Conservation (phyloP, 192 early-diverging fungal genomes). For the Rhizophlyctis rosea region DNA sequence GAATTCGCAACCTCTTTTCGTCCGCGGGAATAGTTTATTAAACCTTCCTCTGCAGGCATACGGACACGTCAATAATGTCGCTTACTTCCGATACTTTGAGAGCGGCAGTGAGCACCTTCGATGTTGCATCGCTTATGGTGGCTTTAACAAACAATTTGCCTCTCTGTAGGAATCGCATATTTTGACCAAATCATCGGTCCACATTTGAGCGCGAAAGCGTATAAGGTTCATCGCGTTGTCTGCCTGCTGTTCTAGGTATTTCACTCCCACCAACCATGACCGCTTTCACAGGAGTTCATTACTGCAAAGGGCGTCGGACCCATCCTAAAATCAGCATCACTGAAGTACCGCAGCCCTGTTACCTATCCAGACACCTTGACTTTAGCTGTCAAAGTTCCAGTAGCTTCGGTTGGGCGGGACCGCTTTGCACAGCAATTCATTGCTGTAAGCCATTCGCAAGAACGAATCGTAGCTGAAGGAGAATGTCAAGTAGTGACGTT, state of each 20-base stretch:
- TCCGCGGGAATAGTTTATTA: neutral
- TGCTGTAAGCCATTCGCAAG: slow-evolving; percentile 41
- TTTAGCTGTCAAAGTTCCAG: slow-evolving; percentile 29
- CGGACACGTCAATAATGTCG: slow-evolving; percentile 47
- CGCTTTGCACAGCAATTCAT: slow-evolving; percentile 33
- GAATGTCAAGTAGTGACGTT: slow-evolving; percentile 32
- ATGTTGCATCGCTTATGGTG: neutral
- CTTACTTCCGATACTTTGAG: slow-evolving; percentile 39
- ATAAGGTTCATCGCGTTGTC: slow-evolving; percentile 27
- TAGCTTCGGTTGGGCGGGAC: slow-evolving; percentile 23
- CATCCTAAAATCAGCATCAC: slow-evolving; percentile 39
- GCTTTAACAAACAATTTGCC: neutral
- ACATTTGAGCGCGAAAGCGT: slow-evolving; percentile 12
- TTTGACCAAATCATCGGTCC: slow-evolving; percentile 42
- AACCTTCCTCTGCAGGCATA: slow-evolving; percentile 16
- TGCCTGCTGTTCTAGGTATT: neutral
- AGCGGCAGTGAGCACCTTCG: slow-evolving; percentile 3
- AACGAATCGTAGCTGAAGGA: slow-evolving; percentile 37
- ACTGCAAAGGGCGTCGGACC: slow-evolving; percentile 28
- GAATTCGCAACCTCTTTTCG: neutral
- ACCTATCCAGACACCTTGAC: slow-evolving; percentile 47
- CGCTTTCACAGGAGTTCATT: slow-evolving; percentile 16
- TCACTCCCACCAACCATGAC: slow-evolving; percentile 2
- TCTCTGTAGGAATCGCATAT: slow-evolving; percentile 26
- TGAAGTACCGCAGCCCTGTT: slow-evolving; percentile 43